phyloP scores from a whole-genome alignment of 164 flowering plant species.

The Akebia trifoliata region DNA sequence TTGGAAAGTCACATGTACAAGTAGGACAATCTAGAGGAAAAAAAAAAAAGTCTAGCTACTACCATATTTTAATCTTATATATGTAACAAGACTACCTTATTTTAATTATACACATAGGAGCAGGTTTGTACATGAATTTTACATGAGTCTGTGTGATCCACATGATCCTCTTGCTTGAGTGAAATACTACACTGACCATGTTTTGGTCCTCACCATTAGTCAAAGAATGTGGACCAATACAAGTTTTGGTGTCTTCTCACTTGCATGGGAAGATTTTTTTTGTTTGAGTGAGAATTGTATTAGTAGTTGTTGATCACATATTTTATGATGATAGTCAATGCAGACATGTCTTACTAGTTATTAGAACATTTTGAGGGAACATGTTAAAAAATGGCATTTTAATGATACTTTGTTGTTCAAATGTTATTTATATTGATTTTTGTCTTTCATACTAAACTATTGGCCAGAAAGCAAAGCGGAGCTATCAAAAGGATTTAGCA shows the following conservation, averaged over 20 bases:
- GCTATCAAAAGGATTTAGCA: slow-evolving; percentile 88
- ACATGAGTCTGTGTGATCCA: background rate
- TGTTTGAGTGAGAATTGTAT: background rate
- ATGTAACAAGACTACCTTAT: no score
- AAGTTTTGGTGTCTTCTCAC: background rate
- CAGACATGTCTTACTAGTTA: background rate
- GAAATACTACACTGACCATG: background rate
- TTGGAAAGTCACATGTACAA: no score
- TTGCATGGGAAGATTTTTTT: background rate
- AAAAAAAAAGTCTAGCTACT: no score
- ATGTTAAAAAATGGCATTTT: background rate
- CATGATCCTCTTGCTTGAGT: background rate
- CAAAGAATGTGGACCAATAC: background rate
- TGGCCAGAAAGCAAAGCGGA: slow-evolving; percentile 80
- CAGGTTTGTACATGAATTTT: no score
- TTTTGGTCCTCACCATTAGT: no score
- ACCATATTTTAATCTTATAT: no score
- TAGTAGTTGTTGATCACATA: background rate
- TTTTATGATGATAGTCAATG: background rate
- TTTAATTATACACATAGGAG: no score
- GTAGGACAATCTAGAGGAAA: no score
- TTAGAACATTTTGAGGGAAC: background rate
- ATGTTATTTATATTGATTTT: background rate
- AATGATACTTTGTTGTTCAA: background rate
- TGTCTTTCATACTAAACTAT: slow-evolving; percentile 5